Base-by-base conservation (phyloP, 2,329 filamentous ascomycete genomes). In the Neophaeococcomyces aloes region DNA sequence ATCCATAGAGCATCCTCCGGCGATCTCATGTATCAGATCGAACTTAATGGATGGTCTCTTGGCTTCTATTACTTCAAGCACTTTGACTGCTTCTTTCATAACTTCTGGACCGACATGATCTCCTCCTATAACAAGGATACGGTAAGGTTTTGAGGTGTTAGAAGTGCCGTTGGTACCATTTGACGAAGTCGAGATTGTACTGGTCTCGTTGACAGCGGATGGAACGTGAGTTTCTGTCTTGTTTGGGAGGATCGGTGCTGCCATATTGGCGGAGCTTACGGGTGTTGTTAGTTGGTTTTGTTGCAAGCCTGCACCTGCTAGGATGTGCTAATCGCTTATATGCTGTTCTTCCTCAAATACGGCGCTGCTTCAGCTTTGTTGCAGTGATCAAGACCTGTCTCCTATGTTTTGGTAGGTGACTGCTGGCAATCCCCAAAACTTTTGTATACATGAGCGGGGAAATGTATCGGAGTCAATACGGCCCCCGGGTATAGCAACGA, bases 51-150 rank as follows among this genome's bases (percentile, higher is more conserved):
- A 70, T 29, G 78, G 62, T 2, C 70, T 64, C 29, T 66, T 57
- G 4, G 68, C 63, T 17, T 52, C 29, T 1, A 53, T 50, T 8
- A 59, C 55, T 37, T 77, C 68, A 38, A 85, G 61, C 1, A 81
- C 80, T 31, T 71, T 66, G 10, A 83, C 73, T 2, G 78, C 78
- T 2, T 77, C 77, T 23, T 70, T 65, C 60, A 81, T 75, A 13
- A 84, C 79, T 59, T 84, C 81, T 0, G 72, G 72, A 1, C 81
- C 80, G 48, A 84, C 83, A 45, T 80, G 80, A 55, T 84, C 80
- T 7, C 77, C 81, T 0, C 79, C 78, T 42, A 84, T 79, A 32
- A 70, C 71, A 15, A 78, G 78, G 49, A 82, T 76, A 46, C 48
- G 48, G 44, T 49, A 54, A 11, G 31, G 29, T 13, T 35, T 13